phyloP scores from a whole-genome alignment of 1,139 yeast genomes.

The Suhomyces atakaporum region DNA sequence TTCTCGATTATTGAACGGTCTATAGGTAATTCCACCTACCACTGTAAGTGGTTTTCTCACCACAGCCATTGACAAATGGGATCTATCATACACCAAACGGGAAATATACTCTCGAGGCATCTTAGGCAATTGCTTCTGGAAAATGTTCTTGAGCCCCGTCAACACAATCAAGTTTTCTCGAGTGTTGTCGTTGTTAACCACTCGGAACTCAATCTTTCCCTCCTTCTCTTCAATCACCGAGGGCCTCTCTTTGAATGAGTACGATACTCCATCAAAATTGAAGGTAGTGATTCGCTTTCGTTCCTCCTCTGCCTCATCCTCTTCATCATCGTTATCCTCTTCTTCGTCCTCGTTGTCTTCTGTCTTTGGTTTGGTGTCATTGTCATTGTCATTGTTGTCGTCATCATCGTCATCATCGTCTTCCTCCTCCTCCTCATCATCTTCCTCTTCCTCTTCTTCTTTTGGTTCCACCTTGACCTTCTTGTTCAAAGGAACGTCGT shows the following conservation, averaged over 20 bases:
- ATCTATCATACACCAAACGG: conserved; percentile 87
- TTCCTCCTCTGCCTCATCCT: conserved; percentile 55
- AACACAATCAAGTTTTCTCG: conserved; percentile 85
- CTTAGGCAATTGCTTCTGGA: conserved; percentile 95
- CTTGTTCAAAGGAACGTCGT: conserved; percentile 40
- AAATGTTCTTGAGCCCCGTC: conserved; percentile 92
- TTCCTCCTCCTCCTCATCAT: conserved; percentile 16
- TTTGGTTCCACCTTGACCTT: conserved; percentile 25
- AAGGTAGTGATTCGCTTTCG: conserved; percentile 46
- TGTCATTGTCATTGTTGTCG: conserved; percentile 13
- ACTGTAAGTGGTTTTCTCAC: conserved; percentile 90
- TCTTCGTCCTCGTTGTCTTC: conserved; percentile 19
- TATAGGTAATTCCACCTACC: conserved; percentile 95
- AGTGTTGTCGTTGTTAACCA: conserved; percentile 91
- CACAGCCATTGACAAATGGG: conserved; percentile 94
- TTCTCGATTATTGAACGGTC: conserved; percentile 86
- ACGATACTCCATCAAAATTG: conserved; percentile 71
- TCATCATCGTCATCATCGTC: conserved; percentile 15
- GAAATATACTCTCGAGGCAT: conserved; percentile 98
- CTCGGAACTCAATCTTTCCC: conserved; percentile 90
- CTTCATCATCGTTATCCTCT: conserved; percentile 48
- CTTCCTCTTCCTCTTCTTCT: conserved; percentile 17
- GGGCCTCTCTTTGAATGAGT: conserved; percentile 87
- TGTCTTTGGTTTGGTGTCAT: conserved; percentile 12
- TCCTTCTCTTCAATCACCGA: conserved; percentile 92